These are phyloP conservation scores for Fraxinus sp. DNA, from an alignment of 305 asterid species.

Conservation along the genomic window DNA sequence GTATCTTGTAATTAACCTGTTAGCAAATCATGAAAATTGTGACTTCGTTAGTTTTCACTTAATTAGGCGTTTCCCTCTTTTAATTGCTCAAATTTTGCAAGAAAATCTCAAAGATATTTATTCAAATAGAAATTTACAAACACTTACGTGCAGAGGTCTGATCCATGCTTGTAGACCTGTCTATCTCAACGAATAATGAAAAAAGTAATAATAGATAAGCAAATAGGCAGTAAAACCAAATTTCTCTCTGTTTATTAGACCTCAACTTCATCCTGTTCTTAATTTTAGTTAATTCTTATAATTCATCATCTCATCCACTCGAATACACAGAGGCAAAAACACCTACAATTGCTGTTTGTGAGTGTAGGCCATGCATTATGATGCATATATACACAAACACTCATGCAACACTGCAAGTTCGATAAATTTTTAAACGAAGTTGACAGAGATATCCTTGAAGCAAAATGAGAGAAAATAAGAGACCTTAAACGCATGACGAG, in stretches of 20 bases:
- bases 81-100: not conserved
- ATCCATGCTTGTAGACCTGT: not conserved
- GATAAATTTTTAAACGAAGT: not conserved
- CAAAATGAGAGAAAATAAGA: not conserved
- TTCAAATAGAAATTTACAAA: constrained; percentile 7
- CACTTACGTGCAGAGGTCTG: not conserved
- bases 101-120: not conserved
- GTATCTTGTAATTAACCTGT: not conserved
- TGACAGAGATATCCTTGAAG: not conserved
- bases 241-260: not conserved
- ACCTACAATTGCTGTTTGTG: not conserved
- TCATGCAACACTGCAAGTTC: constrained; percentile 19
- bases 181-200: not conserved
- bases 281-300: not conserved
- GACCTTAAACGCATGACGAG: constrained; percentile 96
- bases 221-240: constrained; percentile 1
- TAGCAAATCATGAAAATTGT: not conserved
- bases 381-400: constrained; percentile 22
- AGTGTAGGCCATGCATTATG: not conserved
- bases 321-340: not conserved
- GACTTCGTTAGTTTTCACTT: not conserved
- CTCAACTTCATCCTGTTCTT: not conserved
- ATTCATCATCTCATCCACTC: constrained; percentile 9
- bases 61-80: not conserved
- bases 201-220: not conserved